Conservation (phyloP, 2,329 filamentous ascomycete species). For the Neobulgaria alba region DNA sequence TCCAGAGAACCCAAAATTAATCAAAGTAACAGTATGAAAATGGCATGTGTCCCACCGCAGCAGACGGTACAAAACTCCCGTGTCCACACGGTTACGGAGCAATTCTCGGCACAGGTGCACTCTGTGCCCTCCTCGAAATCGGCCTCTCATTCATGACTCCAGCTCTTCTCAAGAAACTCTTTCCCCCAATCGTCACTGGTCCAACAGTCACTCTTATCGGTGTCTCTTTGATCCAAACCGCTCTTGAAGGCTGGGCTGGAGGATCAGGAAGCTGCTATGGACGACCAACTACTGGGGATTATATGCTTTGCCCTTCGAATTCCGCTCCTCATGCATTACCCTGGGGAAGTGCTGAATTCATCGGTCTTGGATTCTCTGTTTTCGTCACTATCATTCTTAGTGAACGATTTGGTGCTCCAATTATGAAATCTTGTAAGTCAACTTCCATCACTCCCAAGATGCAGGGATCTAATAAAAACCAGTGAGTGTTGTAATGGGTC, state of each 20-base stretch:
- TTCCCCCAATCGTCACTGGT: constrained; percentile 71
- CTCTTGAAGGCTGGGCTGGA: constrained; percentile 71
- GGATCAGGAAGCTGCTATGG: constrained; percentile 53
- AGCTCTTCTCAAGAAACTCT: constrained; percentile 58
- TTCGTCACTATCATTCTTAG: constrained; percentile 73
- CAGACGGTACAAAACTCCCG: constrained; percentile 56
- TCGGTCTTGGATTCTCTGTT: constrained; percentile 72
- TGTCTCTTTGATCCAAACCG: constrained; percentile 60
- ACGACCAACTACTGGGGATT: constrained; percentile 38
- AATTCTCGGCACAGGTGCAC: constrained; percentile 59
- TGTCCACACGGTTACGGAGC: constrained; percentile 72
- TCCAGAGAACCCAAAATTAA: neutral
- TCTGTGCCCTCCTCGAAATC: constrained; percentile 62
- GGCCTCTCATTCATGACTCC: constrained; percentile 67
- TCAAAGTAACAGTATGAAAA: constrained; percentile 52
- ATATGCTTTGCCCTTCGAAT: constrained; percentile 60
- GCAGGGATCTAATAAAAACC: too few relatives aligned
- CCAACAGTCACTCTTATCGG: constrained; percentile 68
- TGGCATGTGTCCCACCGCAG: constrained; percentile 36
- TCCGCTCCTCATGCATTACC: constrained; percentile 61
- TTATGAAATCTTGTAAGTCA: constrained; percentile 56
- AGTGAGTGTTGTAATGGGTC: constrained; percentile 55
- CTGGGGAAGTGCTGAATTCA: constrained; percentile 72
- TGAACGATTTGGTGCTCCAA: constrained; percentile 72
- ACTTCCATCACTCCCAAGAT: too few relatives aligned